Percentiles rank a stretch among this genome's conserved stretches.
Evolutionary conservation across 2,329 filamentous ascomycete genomes (phyloP).

Genomic region (Aspergillus neotritici): DNA sequence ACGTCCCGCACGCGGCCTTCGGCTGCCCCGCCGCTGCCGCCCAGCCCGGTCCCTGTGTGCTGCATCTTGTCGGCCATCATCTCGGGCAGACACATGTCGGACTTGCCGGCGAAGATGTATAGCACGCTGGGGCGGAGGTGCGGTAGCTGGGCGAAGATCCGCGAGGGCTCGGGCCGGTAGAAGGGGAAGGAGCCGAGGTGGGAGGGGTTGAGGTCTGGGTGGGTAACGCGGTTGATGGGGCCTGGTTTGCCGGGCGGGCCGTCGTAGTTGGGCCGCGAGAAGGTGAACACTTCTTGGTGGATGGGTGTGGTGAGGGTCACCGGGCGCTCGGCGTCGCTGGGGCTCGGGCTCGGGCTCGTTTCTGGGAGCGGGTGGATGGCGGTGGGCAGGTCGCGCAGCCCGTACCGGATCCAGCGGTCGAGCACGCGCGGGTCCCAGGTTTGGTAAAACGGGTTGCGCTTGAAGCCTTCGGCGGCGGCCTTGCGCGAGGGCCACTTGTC

Average conservation of each 20-base stretch:
- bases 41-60: constrained; percentile 34
- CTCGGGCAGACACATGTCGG: constrained; percentile 36
- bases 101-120: constrained; percentile 43
- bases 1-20: constrained; percentile 63
- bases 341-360: constrained; percentile 7
- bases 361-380: constrained; percentile 30
- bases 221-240: constrained; percentile 38
- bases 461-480: constrained; percentile 63
- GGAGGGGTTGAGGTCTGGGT: constrained; percentile 41
- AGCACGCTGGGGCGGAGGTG: constrained; percentile 42
- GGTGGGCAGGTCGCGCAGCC: constrained; percentile 70
- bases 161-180: constrained; percentile 39
- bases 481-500: constrained; percentile 75
- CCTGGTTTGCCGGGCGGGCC: constrained; percentile 48
- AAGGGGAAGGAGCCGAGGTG: constrained; percentile 34
- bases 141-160: constrained; percentile 37
- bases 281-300: constrained; percentile 70
- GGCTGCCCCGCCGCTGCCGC: constrained; percentile 51
- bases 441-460: constrained; percentile 67
- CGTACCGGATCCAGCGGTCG: constrained; percentile 65
- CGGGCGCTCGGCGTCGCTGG: constrained; percentile 30
- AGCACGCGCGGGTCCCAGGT: constrained; percentile 77
- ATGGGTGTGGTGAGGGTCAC: constrained; percentile 74
- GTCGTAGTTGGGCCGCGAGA: constrained; percentile 48
- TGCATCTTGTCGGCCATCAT: constrained; percentile 39